Evolutionary conservation across 192 early-diverging fungal genomes (phyloP), one percentile per base, ranked within the genome.

Genomic region (Geosiphon pyriformis): DNA sequence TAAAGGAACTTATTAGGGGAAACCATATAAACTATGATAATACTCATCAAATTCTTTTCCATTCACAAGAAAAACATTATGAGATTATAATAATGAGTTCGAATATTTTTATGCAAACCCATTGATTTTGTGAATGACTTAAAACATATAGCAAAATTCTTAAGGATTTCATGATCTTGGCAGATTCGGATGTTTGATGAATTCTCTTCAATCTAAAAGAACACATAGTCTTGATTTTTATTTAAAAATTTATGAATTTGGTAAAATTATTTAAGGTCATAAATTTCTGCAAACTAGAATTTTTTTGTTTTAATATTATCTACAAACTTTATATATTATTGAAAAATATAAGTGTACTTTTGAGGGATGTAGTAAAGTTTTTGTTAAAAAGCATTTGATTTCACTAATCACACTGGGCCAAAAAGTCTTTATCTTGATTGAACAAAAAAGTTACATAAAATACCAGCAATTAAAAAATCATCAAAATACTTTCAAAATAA

Each of bases 31-130:
- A 32, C 51, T 54, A 15, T 25, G 23, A 65, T 26, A 65, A 55
- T 65, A 53, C 37, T 54, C 49, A n/a, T 65, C 63, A 54, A 48
- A 65, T n/a, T 23, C 51, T n/a, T 26, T 65, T 26, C 63, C 49
- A 65, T 20, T 53, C 51, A 42, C 50, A 65, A 37, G 63, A 34
- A 54, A n/a, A 35, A 54, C 7, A 65, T 23, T 33, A 65, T 20
- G n/a, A 31, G 49, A 65, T 65, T 29, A 1, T 48, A 51, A 54
- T 54, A 23, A 37, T 55, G 63, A 1, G 34, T 54, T 17, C 30
- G 23, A 29, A 55, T 55, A 20, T 65, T 48, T 17, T 15, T n/a
- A 27, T 34, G n/a, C 8, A 65, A 53, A 25, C 26, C 26, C 29
- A 8, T 55, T 11, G 31, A 23, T 18, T 65, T 18, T n/a, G 42